Conservation (phyloP, 2,329 filamentous ascomycete genomes). For the Trichoderma aggressivum region DNA sequence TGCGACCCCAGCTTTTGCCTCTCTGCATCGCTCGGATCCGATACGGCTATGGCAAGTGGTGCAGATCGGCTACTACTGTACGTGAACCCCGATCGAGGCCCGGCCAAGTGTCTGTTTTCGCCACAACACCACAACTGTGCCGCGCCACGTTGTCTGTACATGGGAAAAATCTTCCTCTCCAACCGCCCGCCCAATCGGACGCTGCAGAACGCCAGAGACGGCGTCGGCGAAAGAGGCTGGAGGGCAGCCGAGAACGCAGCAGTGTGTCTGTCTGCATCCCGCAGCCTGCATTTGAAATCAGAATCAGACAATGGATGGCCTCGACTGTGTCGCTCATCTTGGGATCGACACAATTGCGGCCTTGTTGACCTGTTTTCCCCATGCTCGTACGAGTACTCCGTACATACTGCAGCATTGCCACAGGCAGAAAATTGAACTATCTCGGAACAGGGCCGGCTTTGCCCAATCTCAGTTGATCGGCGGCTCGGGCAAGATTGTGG, state of each 20-base stretch:
- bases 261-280: neutral
- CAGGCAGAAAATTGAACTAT: neutral
- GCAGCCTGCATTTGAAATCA: neutral
- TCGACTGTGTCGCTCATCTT: neutral
- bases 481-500: neutral
- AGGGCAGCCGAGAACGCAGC: conserved; percentile 3
- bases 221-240: neutral
- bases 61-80: neutral
- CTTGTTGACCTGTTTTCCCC: neutral
- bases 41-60: neutral
- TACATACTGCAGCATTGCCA: neutral
- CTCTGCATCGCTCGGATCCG: conserved; percentile 4
- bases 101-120: conserved; percentile 5
- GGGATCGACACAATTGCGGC: neutral
- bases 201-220: neutral
- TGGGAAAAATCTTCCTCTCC: neutral
- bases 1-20: conserved; percentile 15
- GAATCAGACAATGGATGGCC: neutral
- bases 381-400: neutral
- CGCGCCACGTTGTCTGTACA: conserved; percentile 15
- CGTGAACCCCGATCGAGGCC: conserved; percentile 5
- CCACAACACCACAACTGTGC: conserved; percentile 16
- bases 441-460: neutral
- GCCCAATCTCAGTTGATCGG: conserved; percentile 6
- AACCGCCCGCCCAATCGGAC: neutral